Conservation (phyloP, 371 early-diverging fungal species). For the Mortierella sp. region DNA sequence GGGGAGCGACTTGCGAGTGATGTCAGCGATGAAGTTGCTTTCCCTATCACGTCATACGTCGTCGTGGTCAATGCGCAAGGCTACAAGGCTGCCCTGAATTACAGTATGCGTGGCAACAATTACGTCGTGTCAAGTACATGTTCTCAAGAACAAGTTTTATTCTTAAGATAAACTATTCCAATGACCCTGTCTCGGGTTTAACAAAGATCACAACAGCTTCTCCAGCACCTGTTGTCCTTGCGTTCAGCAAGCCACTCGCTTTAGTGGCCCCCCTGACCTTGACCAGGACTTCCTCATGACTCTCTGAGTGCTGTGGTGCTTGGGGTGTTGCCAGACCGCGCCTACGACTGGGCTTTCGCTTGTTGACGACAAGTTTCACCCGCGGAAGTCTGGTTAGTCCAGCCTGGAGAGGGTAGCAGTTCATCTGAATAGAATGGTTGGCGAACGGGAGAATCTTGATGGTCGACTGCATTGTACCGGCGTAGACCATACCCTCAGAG, state of each 20-base stretch:
- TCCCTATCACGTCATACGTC: slow-evolving; percentile 3
- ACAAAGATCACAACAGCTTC: slow-evolving; percentile 56
- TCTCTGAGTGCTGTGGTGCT: slow-evolving; percentile 13
- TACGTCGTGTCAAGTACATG: not conserved
- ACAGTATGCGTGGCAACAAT: no score
- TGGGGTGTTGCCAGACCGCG: slow-evolving; percentile 16
- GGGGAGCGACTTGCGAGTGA: not conserved
- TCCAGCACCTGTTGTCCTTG: not conserved
- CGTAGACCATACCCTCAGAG: slow-evolving; percentile 81
- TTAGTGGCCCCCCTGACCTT: slow-evolving; percentile 34
- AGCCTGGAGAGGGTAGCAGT: slow-evolving; percentile 62
- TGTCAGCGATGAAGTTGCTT: not conserved
- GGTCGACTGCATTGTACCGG: slow-evolving; percentile 75
- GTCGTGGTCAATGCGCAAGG: slow-evolving; percentile 7
- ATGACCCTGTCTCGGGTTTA: slow-evolving; percentile 44
- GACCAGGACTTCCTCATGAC: slow-evolving; percentile 40
- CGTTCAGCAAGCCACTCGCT: not conserved
- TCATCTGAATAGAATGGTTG: slow-evolving; percentile 45
- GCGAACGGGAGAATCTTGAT: slow-evolving; percentile 70
- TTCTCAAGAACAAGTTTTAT: not conserved
- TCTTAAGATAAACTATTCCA: not conserved
- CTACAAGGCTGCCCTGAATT: not conserved
- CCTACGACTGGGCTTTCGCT: slow-evolving; percentile 22
- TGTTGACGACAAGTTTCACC: slow-evolving; percentile 61
- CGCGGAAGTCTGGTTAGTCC: slow-evolving; percentile 69